Base-by-base conservation (phyloP, 768 basidiomycete species). In the Suillus subalutaceus region DNA sequence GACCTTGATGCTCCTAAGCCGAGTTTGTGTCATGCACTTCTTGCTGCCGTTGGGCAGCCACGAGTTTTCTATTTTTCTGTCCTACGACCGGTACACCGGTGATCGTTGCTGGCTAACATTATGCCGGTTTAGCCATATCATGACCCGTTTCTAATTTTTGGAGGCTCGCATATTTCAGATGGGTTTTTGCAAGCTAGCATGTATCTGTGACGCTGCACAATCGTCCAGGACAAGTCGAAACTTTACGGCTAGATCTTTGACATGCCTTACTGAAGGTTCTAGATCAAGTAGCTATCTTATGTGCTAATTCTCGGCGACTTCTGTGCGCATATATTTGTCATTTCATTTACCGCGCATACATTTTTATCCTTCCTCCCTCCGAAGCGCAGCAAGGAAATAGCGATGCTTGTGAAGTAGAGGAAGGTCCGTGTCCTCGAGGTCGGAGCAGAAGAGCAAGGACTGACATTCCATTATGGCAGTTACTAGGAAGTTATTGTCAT, bases 61-160 rank as follows among this genome's bases (percentile, higher is more conserved):
- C 80, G 90, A 18, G 79, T 90, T 0, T 92, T 88, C 74, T 90
- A 90, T 3, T 81, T 91, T 12, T 92, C 90, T 69, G 85, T 87
- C 2, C 79, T 83, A 7, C 80, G 85, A 7, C 70, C 73, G 8
- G 75, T 91, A 77, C 85, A 4, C 53, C 69, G 79, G 15, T 91
- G 88, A 90, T 76, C 78, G 35, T 64, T 69, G 9, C 67, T 79
- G 35, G 88, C 88, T 1, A 80, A 82, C 2, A 78, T 86, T 30
- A 66, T 68, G 2, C 58, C 72, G 32, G 74, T 79, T 46, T 71
- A 81, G 0, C 84, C 85, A 0, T 92, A 90, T 71, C 91, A 92
- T 67, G 83, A 83, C 86, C 90, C 1, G 84, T 77, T 58, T 80
- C 89, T 62, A 79, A 84, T 32, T 85, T 81, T 69, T 88, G 88